Evolutionary conservation across 768 basidiomycete genomes (phyloP), one percentile per base, ranked within the genome.

Genomic region (Leccinum rimulosum): DNA sequence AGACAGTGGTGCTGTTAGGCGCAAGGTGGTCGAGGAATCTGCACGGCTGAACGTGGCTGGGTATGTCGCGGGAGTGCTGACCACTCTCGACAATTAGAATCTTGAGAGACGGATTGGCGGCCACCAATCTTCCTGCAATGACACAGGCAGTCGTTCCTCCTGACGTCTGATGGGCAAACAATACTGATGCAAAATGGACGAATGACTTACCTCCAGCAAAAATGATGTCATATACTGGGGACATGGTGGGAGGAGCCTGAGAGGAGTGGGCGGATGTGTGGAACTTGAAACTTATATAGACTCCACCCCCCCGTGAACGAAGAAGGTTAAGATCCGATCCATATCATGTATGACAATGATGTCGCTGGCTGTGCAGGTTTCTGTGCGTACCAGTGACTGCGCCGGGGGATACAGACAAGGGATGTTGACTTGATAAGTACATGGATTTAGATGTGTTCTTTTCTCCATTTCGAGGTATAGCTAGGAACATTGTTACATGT

Each of bases 21-120:
- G 64, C 58, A 0, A 84, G 62, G 62, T 85, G 79, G 25, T 66
- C 64, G 33, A 80, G 72, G 65, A 70, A 84, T 22, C 78, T 78
- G 2, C 76, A 85, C 1, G 87, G 86, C 50, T 86, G 85, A 7
- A 74, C 70, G 66, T 88, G 84, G 3, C 64, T 60, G 6, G 72
- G 75, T 6, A 81, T 31, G 38, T 85, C 76, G 31, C 74, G 68
- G 0, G 82, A 81, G 56, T 66, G 49, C 38, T 38, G 38, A 5
- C 38, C 38, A 17, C 38, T 38, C 38, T 38, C 38, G 17, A 38
- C 38, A 38, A 87, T 68, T 15, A 88, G 80, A 50, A 88, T 84
- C 64, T 76, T 83, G 51, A 88, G 68, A 3, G 72, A 67, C 0
- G 84, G 80, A 43, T 85, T 80, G 0, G 84, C 82, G 0, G 76